Evolutionary conservation across 2,329 filamentous ascomycete genomes (phyloP), one percentile per base, ranked within the genome.

Genomic region (Xylariaceae sp.): DNA sequence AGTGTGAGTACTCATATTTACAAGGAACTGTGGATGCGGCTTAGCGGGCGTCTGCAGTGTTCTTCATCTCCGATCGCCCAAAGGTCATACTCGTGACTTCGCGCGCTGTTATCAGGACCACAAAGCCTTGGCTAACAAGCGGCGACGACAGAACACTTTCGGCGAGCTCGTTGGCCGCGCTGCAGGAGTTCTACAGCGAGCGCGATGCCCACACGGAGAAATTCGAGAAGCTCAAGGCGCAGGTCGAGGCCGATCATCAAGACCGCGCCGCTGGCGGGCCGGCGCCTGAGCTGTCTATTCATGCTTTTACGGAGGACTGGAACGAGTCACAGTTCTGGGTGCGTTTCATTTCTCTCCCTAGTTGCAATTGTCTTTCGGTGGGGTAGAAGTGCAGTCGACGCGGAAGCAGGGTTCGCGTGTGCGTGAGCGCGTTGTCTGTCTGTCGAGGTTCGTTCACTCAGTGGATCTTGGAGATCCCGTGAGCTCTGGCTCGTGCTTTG

Each of bases 251-350:
- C 40, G 76, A 80, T 11, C 60, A 55, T 15, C 36, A 11, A 9
- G 23, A 24, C 6, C 24, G 18, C 39, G 23, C 30, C 11, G 26
- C 13, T 16, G 41, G 3, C 11, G 29, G 27, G 8, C 11, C 20
- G 40, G 60, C 26, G 68, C 70, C 35, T 2, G 47, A 52, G 32
- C 57, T 81, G 49, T 77, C 74, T 13, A 93, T 93, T 82, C 83
- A 88, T 24, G 76, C 81, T 1, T 94, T 93, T 64, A 78, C 79
- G 1, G 90, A 93, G 72, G 87, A 93, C 70, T 94, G 90, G 90
- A 90, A 92, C 66, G 82, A 87, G 65, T 88, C 83, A 57, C 89
- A 93, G 72, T 94, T 94, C 66, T 94, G 90, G 89, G 86, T 89
- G 76, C 32, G 41, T 39, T 29, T 29, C 15, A 40, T 13, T 26